Percentiles rank a stretch among this genome's conserved stretches.
phyloP scores from a whole-genome alignment of 2,329 filamentous ascomycete genomes.

The Penicillium sp. region DNA sequence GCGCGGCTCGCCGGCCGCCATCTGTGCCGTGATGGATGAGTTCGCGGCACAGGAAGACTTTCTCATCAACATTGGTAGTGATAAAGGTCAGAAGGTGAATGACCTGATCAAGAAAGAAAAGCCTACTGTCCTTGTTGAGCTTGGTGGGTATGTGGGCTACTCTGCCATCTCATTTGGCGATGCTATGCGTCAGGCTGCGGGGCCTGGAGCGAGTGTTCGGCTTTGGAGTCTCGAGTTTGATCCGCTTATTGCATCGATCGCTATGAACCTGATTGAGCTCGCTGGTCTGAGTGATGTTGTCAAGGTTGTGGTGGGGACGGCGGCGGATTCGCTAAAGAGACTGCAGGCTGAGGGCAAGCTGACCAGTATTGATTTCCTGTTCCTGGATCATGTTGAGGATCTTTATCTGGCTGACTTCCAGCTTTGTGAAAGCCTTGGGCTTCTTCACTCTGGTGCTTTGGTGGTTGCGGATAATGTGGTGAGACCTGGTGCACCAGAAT shows the following conservation, averaged over 20 bases:
- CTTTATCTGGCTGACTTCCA: constrained; percentile 9
- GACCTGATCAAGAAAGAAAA: constrained; percentile 7
- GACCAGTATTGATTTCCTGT: constrained; percentile 7
- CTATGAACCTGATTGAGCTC: constrained; percentile 13
- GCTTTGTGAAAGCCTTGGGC: constrained; percentile 1
- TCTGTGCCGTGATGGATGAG: constrained; percentile 12
- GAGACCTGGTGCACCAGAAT: constrained; percentile 10
- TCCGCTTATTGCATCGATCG: constrained; percentile 13
- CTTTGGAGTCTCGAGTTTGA: constrained; percentile 11
- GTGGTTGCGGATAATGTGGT: constrained; percentile 17
- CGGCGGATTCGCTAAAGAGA: constrained; percentile 7
- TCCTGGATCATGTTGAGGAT: constrained; percentile 15
- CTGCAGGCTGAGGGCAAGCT: constrained; percentile 4
- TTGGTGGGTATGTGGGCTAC: constrained; percentile 15
- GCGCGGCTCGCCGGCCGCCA: constrained; percentile 6
- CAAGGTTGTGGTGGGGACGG: constrained; percentile 10
- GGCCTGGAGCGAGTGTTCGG: not conserved
- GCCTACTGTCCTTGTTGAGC: constrained; percentile 8
- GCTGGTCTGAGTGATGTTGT: constrained; percentile 13
- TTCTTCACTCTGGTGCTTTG: constrained; percentile 8
- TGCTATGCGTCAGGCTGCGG: constrained; percentile 4
- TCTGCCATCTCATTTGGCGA: constrained; percentile 10
- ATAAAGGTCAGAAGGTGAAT: constrained; percentile 6
- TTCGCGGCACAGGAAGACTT: constrained; percentile 10
- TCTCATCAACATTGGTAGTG: constrained; percentile 15